Conservation (phyloP, 371 early-diverging fungal genomes). For the Capillidium heterosporum region DNA sequence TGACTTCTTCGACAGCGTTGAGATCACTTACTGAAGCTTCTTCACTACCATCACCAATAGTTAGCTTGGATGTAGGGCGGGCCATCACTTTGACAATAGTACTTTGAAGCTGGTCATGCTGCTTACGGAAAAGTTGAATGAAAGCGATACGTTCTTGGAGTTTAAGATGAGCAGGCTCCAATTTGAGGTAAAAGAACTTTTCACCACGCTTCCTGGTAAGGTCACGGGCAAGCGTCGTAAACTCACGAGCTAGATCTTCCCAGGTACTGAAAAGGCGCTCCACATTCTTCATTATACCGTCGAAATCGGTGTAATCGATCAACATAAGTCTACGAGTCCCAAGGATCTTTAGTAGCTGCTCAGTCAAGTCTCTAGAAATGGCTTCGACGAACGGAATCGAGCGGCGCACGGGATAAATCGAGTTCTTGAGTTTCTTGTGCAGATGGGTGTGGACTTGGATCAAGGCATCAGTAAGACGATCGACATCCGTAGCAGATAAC, state of each 20-base stretch:
- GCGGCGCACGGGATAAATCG: constrained; percentile 87
- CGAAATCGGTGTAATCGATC: constrained; percentile 76
- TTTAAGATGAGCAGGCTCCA: constrained; percentile 75
- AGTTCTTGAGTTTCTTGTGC: constrained; percentile 81
- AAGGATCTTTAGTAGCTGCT: constrained; percentile 74
- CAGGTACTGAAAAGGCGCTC: constrained; percentile 81
- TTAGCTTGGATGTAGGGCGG: constrained; percentile 29
- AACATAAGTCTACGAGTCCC: constrained; percentile 82
- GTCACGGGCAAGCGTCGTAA: constrained; percentile 86
- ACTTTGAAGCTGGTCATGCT: constrained; percentile 88
- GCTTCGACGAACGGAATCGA: constrained; percentile 87
- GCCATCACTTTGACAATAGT: constrained; percentile 88
- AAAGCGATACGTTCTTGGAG: constrained; percentile 86
- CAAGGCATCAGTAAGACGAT: constrained; percentile 62
- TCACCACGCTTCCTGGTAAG: constrained; percentile 80
- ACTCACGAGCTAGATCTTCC: constrained; percentile 92
- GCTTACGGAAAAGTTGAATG: constrained; percentile 77
- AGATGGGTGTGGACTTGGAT: constrained; percentile 78
- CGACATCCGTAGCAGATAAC: constrained; percentile 80
- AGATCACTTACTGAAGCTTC: constrained; percentile 42
- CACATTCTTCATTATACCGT: constrained; percentile 59
- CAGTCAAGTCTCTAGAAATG: constrained; percentile 84
- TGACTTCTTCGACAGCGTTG: constrained; percentile 78
- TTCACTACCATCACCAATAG: constrained; percentile 25
- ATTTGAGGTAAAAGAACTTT: constrained; percentile 88